Evolutionary conservation across 257 asterid genomes (phyloP).

Genomic region (Leonotis leonurus): DNA sequence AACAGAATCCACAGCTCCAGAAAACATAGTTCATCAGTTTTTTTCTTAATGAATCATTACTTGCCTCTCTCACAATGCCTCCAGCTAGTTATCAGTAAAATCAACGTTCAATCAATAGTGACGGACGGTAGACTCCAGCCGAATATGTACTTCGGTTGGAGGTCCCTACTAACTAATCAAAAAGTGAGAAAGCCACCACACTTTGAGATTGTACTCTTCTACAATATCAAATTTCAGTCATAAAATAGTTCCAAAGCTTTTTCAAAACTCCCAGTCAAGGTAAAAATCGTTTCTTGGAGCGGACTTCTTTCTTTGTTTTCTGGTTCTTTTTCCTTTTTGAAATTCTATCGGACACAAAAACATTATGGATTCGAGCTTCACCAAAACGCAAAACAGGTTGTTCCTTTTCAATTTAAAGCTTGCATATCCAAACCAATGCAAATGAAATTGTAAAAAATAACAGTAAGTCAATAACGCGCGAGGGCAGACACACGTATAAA

Average conservation of each 20-base stretch:
- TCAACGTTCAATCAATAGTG: background rate
- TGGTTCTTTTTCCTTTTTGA: background rate
- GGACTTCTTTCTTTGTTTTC: background rate
- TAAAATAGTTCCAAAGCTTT: background rate
- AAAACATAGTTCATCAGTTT: background rate
- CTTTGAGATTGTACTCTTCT: background rate
- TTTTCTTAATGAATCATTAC: background rate
- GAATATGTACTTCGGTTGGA: background rate
- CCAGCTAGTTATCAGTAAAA: background rate
- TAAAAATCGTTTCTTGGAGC: background rate
- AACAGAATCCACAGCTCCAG: too few species aligned
- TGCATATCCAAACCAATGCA: slow-evolving; percentile 9
- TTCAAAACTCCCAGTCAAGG: background rate
- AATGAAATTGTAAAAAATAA: background rate
- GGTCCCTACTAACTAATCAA: background rate
- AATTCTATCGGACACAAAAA: background rate
- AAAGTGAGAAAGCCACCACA: background rate
- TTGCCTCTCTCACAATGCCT: background rate
- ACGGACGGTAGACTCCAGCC: background rate
- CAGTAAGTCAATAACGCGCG: background rate
- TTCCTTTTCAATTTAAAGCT: background rate
- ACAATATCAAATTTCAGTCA: background rate
- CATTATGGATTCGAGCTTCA: background rate
- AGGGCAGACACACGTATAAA: background rate
- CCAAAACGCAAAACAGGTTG: background rate